phyloP scores from a whole-genome alignment of 306 rosid species.

The Trichosanthes cucumerina region DNA sequence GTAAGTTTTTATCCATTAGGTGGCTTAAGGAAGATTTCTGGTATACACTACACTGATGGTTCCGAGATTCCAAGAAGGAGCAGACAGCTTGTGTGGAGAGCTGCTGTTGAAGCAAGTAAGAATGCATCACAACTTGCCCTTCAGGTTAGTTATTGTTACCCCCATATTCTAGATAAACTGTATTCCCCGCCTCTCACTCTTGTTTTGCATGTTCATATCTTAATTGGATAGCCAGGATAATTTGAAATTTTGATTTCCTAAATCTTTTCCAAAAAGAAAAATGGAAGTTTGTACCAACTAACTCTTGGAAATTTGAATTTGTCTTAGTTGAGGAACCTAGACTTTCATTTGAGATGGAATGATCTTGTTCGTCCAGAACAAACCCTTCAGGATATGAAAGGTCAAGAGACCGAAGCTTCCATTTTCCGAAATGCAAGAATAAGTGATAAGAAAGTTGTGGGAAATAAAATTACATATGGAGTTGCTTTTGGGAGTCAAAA shows the following conservation, averaged over 20 bases:
- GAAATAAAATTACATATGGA: constrained; percentile 47
- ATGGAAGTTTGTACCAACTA: constrained; percentile 8
- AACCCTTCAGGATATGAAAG: constrained; percentile 66
- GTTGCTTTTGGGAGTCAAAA: constrained; percentile 82
- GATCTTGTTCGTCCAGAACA: constrained; percentile 92
- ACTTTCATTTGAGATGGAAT: constrained; percentile 77
- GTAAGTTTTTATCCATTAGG: constrained; percentile 35
- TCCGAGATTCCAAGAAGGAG: constrained; percentile 77
- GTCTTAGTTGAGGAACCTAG: constrained; percentile 81
- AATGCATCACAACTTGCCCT: constrained; percentile 85
- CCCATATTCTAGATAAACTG: not conserved
- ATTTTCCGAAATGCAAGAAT: constrained; percentile 78
- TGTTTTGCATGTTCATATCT: not conserved
- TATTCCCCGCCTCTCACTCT: not conserved
- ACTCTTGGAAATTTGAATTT: constrained; percentile 21
- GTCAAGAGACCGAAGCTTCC: constrained; percentile 82
- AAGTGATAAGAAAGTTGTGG: constrained; percentile 50
- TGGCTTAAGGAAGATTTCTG: constrained; percentile 59
- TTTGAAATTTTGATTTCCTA: not conserved
- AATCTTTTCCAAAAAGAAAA: not conserved
- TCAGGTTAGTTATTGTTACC: constrained; percentile 45
- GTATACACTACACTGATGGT: constrained; percentile 63
- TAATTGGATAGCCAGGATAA: constrained; percentile 12
- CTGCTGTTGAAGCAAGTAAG: constrained; percentile 75
- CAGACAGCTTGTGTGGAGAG: constrained; percentile 84